These are phyloP conservation scores for Acacia melanoxylon DNA, from an alignment of 306 rosid genomes.

Conservation along the genomic window DNA sequence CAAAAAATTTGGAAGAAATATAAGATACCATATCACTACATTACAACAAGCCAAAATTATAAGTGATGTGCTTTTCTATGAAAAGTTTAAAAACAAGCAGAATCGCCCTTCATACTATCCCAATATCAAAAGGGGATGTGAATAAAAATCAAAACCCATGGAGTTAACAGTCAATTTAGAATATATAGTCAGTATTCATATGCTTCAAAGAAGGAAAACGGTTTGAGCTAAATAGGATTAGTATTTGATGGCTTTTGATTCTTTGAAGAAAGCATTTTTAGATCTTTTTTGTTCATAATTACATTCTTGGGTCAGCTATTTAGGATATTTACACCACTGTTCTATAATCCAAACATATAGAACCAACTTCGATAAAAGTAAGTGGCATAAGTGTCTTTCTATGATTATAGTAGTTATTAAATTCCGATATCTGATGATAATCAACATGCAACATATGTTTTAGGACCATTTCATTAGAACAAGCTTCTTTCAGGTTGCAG, in stretches of 20 bases:
- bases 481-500: neutral
- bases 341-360: no score
- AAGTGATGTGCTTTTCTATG: no score
- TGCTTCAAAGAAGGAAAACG: neutral
- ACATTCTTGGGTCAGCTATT: no score
- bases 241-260: no score
- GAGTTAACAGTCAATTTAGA: neutral
- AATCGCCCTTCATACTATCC: neutral
- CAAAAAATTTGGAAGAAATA: no score
- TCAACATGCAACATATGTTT: neutral
- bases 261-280: no score
- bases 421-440: constrained; percentile 2
- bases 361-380: neutral
- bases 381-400: neutral
- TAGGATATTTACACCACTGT: no score
- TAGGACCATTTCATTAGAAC: neutral
- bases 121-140: neutral
- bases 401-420: neutral
- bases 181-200: neutral
- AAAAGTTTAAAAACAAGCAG: neutral
- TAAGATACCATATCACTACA: no score
- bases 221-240: no score
- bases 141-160: no score
- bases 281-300: no score
- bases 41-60: no score